Conservation (phyloP, 1,284 basidiomycete species). For the Jaminaea rosea region DNA sequence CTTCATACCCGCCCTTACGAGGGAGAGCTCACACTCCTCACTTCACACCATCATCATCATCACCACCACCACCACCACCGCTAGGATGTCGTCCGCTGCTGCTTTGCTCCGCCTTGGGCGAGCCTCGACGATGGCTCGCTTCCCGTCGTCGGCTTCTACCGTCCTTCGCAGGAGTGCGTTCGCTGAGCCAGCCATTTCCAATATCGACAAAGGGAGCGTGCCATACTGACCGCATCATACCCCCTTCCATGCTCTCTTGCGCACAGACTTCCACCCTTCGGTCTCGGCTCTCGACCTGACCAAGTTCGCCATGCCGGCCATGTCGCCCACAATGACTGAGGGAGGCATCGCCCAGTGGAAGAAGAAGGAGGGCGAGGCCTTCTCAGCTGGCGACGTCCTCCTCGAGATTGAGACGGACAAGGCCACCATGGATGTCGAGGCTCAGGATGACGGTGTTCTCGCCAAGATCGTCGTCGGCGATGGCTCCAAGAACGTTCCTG, state of each 20-base stretch:
- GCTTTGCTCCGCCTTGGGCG: background rate
- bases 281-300: constrained; percentile 67
- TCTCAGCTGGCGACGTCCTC: constrained; percentile 79
- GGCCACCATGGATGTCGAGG: constrained; percentile 97
- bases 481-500: constrained; percentile 74
- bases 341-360: constrained; percentile 97
- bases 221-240: too few relatives aligned
- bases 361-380: constrained; percentile 86
- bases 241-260: too few relatives aligned
- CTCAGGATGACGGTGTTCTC: constrained; percentile 88
- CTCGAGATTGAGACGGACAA: constrained; percentile 99
- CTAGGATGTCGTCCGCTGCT: background rate
- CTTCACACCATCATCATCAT: background rate
- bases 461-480: constrained; percentile 79
- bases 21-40: background rate
- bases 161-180: background rate
- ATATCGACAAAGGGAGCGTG: too few relatives aligned
- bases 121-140: background rate
- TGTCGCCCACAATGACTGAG: constrained; percentile 99
- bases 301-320: constrained; percentile 91
- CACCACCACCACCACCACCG: background rate
- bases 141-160: background rate
- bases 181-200: too few relatives aligned
- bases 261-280: constrained; percentile 44
- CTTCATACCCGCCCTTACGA: too few relatives aligned